Base-by-base conservation (phyloP, 2,329 filamentous ascomycete genomes). In the Spiromastix sp. region DNA sequence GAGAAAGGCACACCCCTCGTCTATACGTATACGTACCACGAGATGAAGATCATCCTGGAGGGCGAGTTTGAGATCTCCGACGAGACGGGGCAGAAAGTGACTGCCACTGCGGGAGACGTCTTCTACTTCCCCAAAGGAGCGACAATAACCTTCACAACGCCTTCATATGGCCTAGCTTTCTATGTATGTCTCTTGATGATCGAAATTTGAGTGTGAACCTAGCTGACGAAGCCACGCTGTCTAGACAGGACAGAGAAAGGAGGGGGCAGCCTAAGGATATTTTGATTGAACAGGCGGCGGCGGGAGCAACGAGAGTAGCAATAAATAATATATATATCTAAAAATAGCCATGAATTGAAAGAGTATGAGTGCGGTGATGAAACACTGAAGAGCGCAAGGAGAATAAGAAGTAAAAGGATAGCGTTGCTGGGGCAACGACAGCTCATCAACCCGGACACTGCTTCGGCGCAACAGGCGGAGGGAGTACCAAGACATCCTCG, bases 21-120 rank as follows among this genome's bases (percentile, higher is more conserved):
- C 6, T 82, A 82, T 61, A 73, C 69, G 20, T 82, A 82, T 58
- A 74, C 66, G 26, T 82, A 81, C 57, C 71, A 82, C 49, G 79
- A 82, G 63, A 79, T 80, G 72, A 82, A 82, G 64, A 79, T 82
- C 51, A 77, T 83, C 43, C 58, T 82, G 7, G 77, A 81, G 47
- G 79, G 78, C 10, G 67, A 72, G 45, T 80, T 77, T 49, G 70
- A 74, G 42, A 79, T 82, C 48, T 64, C 63, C 19, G 78, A 81
- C 44, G 71, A 71, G 52, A 72, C 72, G 2, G 78, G 77, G 24
- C 64, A 71, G 46, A 60, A 68, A 44, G 74, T 77, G 16, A 66
- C 68, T 34, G 78, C 73, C 6, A 64, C 60, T 20, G 64, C 70
- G 5, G 79, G 79, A 0, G 79, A 82, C 54, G 74, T 80, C 31